Percentiles rank a stretch among this genome's conserved stretches.
Conservation (phyloP, 2,329 filamentous ascomycete species). For the Aspergillus persii region DNA sequence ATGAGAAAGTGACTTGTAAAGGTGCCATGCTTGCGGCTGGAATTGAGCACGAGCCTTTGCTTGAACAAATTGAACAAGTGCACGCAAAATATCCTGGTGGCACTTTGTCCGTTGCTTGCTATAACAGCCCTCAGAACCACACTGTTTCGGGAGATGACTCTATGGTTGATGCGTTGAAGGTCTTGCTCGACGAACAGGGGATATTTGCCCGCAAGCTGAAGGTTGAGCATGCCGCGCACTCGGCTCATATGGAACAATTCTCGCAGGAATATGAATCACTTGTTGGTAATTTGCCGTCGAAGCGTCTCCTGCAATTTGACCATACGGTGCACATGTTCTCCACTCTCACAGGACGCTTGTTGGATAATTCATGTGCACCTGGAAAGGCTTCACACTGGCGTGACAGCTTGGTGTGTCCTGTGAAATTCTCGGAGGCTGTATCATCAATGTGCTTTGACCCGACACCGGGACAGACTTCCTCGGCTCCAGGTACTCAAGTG, state of each 20-base stretch:
- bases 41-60: no score
- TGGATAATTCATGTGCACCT: no score
- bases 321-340: no score
- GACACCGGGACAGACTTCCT: not conserved
- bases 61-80: no score
- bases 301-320: no score
- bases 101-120: slow-evolving; percentile 7
- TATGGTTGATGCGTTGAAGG: not conserved
- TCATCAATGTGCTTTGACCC: not conserved
- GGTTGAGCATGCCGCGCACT: slow-evolving; percentile 20
- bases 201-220: slow-evolving; percentile 9
- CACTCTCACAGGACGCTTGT: no score
- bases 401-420: slow-evolving; percentile 32
- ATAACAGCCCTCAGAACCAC: slow-evolving; percentile 15
- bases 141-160: slow-evolving; percentile 16
- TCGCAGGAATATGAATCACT: no score
- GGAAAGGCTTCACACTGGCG: slow-evolving; percentile 25
- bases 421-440: slow-evolving; percentile 23
- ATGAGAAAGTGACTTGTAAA: no score
- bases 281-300: no score
- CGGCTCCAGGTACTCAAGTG: not conserved
- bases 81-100: no score
- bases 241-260: not conserved
- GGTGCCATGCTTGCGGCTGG: no score
- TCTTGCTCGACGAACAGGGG: not conserved